These are phyloP conservation scores for Periconia sp. DNA, from an alignment of 2,329 filamentous ascomycete species.

Conservation along the genomic window DNA sequence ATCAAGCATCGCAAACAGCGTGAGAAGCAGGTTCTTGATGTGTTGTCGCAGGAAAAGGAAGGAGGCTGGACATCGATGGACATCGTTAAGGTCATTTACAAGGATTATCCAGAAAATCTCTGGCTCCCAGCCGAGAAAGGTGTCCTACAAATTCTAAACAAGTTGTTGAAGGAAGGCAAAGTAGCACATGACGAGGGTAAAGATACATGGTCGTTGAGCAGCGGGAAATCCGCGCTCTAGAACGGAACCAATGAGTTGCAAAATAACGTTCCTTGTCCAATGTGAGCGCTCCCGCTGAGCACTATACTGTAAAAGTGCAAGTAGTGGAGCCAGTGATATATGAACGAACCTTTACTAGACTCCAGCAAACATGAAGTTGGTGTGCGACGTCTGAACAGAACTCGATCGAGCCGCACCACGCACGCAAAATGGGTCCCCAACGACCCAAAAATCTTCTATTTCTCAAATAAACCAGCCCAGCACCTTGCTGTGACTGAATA, in stretches of 20 bases:
- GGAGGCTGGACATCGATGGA: conserved; percentile 73
- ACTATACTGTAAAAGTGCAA: too few species aligned
- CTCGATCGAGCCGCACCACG: conserved; percentile 1
- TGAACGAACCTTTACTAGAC: neutral
- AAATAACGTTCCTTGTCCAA: neutral
- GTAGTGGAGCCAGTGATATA: neutral
- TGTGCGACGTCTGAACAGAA: neutral
- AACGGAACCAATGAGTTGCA: conserved; percentile 16
- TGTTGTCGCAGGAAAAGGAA: conserved; percentile 37
- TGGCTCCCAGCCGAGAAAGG: conserved; percentile 78
- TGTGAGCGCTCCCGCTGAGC: too few species aligned
- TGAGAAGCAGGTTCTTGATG: conserved; percentile 59
- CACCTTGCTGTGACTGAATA: too few species aligned
- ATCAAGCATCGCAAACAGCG: conserved; percentile 79
- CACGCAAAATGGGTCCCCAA: neutral
- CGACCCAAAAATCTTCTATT: too few species aligned
- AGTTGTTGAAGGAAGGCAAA: conserved; percentile 76
- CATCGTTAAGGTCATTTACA: conserved; percentile 87
- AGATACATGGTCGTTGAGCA: conserved; percentile 43
- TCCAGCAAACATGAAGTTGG: neutral
- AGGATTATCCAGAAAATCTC: conserved; percentile 75
- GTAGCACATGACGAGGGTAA: conserved; percentile 52
- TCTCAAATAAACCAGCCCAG: too few species aligned
- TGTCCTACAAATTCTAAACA: conserved; percentile 77
- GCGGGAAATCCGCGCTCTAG: conserved; percentile 41